Evolutionary conservation across 495 filamentous ascomycete genomes (phyloP), one percentile per base, ranked within the genome.

Genomic region (Trichoderma orchidacearum): DNA sequence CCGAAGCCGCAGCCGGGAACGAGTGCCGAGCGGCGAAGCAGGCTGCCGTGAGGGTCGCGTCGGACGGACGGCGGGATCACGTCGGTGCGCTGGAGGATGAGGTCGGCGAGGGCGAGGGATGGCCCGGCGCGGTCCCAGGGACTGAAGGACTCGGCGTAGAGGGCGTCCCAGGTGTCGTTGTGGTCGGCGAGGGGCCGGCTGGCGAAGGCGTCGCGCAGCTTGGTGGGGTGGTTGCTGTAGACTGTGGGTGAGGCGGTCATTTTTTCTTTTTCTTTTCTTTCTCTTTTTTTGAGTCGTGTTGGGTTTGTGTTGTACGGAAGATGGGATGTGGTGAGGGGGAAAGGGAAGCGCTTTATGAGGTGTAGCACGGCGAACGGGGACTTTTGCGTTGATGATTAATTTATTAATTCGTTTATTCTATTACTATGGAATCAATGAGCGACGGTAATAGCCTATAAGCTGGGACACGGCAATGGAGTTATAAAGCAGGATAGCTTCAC

Each of bases 1-100:
- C 87, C 89, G 36, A 81, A 74, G 2, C 88, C 89, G 65, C 89
- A 93, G 5, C 89, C 89, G 0, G 83, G 81, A 7, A 88, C 79
- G 9, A 87, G 64, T 5, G 80, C 83, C 48, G 66, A 79, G 31
- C 75, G 76, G 25, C 69, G 51, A n/a, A 51, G 48, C 18, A 23
- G 48, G 48, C 21, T 51, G 48, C 48, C 48, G 23, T 23, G 48
- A 1, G 52, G 28, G 52, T 30, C 52, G 18, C 31, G 30, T 5
- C 51, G 65, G 27, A 67, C 59, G 3, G 74, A 66, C 3, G 67
- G 60, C 50, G 73, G 77, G 56, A 85, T 67, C 25, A 78, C 70
- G 41, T 77, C 66, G 27, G 64, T 62, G 1, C 63, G 62, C 36
- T 68, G 55, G 28, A 58, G 15, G 30, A 91, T 71, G 3, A 79